Base-by-base conservation (phyloP, 441 rosid genomes). In the Sinapis alba region DNA sequence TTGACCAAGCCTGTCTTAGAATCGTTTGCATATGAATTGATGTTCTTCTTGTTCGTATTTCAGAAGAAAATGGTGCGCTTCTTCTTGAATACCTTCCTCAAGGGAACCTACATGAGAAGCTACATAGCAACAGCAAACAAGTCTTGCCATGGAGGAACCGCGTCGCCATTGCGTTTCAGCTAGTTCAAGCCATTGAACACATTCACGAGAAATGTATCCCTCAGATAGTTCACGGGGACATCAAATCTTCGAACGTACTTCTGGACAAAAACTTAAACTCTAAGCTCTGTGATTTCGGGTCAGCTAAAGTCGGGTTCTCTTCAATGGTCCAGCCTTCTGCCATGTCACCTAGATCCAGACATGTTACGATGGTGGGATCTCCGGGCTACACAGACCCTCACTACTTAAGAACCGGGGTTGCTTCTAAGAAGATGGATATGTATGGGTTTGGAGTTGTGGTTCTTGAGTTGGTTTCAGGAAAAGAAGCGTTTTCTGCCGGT, bases 281-380 rank as follows among this genome's bases (percentile, higher is more conserved):
- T 83, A 90, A 90, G 81, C 92, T 90, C 12, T 92, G 97, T 43
- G 97, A 92, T 77, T 89, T 92, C 26, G 97, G 95, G 45, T 89
- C 82, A 7, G 92, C 97, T 6, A 92, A 85, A 79, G 86, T 88
- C 82, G 97, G 97, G 7, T 92, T 92, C 65, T 90, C 93, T 0
- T 85, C 95, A 0, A 71, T 79, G 19, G 85, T 89, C 11, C 69
- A 71, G 56, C 85, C 86, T 20, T 78, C 84, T 7, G 51, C 63
- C 18, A 69, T 12, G 50, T 53, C 72, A 1, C 54, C 64, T 6
- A 70, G 82, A 66, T 61, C 30, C 3, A 85, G 83, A 77, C 84
- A 81, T 66, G 72, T 87, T 63, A 63, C 5, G 53, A 80, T 90
- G 90, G 82, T 89, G 50, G 97, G 97, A 3, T 92, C 95, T 50